These are phyloP conservation scores for Inga leiocalycina DNA, from an alignment of 306 rosid species.

Conservation along the genomic window DNA sequence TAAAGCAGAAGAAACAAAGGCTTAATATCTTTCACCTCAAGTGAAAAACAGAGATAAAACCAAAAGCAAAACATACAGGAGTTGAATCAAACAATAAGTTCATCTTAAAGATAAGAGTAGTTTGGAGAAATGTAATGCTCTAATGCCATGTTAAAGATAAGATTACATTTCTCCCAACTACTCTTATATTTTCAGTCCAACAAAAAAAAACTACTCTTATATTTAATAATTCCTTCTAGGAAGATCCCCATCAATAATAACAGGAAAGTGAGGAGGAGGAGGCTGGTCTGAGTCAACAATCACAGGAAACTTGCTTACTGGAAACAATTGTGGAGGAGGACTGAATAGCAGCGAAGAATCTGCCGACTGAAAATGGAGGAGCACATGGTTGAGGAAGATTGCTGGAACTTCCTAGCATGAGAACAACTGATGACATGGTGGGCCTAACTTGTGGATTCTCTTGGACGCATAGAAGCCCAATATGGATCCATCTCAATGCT, in stretches of 20 bases:
- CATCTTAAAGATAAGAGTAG: too few species aligned
- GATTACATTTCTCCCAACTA: too few species aligned
- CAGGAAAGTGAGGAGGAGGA: neutral
- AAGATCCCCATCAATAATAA: neutral
- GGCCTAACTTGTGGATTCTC: constrained; percentile 37
- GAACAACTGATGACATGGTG: constrained; percentile 34
- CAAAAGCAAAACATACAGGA: neutral
- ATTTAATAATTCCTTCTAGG: neutral
- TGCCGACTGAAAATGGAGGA: constrained; percentile 35
- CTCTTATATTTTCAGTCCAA: too few species aligned
- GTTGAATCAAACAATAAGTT: neutral
- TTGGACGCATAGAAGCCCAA: constrained; percentile 45
- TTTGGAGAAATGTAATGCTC: too few species aligned
- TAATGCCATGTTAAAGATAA: too few species aligned
- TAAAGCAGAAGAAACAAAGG: neutral
- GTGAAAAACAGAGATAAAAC: neutral
- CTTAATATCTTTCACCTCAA: neutral
- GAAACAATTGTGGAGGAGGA: neutral
- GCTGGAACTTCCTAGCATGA: constrained; percentile 37
- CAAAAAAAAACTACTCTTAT: too few species aligned
- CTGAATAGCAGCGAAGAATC: constrained; percentile 1
- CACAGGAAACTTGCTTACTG: neutral
- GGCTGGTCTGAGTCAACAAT: neutral
- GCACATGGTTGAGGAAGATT: constrained; percentile 27
- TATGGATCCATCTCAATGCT: constrained; percentile 44